Evolutionary conservation across 768 basidiomycete species (phyloP), one percentile per base, ranked within the genome.

Genomic region (Podaxis carcinomalis): DNA sequence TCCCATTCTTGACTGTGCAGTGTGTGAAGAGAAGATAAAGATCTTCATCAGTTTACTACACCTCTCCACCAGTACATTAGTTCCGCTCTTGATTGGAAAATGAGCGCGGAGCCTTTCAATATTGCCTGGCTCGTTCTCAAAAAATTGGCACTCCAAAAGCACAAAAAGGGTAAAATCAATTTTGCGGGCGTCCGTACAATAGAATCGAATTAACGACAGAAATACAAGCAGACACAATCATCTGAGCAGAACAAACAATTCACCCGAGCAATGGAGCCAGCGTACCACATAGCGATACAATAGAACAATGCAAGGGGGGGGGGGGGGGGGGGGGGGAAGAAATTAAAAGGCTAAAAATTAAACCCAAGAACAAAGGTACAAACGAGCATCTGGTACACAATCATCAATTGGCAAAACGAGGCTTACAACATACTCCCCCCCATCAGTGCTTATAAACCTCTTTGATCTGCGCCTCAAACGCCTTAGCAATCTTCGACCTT

Each of bases 401-500:
- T 46, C 39, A 25, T 46, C 40, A 23, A 21, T 13, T 14, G 25
- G 54, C 14, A 35, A 5, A 13, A 44, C 44, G 7, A 62, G 32
- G 14, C 27, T 0, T 7, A 25, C 32, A 27, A n/a, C n/a, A 14
- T 19, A 21, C 4, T 39, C 9, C 27, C 32, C 9, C 44, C 10
- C 21, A 49, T 40, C 25, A 54, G 25, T 61, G 51, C 40, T 50
- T 56, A 35, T 57, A 59, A 19, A 55, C 62, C 40, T 40, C 72
- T 59, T 69, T 65, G 36, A 76, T 76, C 62, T 74, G 65, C 14
- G 66, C 64, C 57, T 65, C 72, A 63, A 76, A 76, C 37, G 69
- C 57, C 66, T 72, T 72, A 7, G 73, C 72, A 65, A 76, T 74
- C 67, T 68, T 73, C 36, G 65, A 61, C 40, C 75, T 67, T 65